Conservation (phyloP, 805 yeast genomes). For the Wickerhamomyces strasburgensis region DNA sequence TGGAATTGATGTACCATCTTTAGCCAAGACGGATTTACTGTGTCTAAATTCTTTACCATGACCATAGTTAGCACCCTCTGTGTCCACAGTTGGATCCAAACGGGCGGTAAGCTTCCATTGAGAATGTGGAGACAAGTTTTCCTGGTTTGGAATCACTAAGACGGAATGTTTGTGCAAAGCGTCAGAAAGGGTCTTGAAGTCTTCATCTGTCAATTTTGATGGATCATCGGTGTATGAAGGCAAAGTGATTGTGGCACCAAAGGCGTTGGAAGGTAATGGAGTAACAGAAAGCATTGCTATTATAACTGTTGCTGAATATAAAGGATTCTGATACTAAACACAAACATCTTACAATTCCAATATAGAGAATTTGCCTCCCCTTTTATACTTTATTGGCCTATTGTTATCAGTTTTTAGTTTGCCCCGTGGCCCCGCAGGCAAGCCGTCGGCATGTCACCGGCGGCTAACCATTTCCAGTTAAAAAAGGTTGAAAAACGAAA, state of each 20-base stretch:
- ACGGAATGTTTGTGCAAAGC: conserved; percentile 70
- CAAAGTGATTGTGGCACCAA: conserved; percentile 65
- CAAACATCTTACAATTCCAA: no score
- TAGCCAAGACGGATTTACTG: conserved; percentile 60
- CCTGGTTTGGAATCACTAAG: conserved; percentile 68
- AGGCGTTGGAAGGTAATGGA: conserved; percentile 15
- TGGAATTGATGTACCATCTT: conserved; percentile 78
- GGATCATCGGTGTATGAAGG: conserved; percentile 69
- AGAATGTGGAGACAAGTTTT: conserved; percentile 61
- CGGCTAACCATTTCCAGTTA: no score
- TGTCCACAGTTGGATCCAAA: conserved; percentile 64
- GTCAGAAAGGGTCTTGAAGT: conserved; percentile 54
- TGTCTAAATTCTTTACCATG: conserved; percentile 78
- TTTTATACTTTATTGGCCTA: no score
- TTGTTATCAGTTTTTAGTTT: no score
- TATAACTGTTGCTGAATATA: no score
- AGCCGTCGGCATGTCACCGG: no score
- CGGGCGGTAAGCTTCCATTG: conserved; percentile 73
- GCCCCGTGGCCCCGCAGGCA: no score
- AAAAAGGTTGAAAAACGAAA: no score
- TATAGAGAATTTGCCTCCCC: no score
- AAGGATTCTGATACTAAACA: no score
- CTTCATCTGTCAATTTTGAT: conserved; percentile 55
- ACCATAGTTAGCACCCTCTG: conserved; percentile 61
- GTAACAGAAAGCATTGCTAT: no score